phyloP scores from a whole-genome alignment of 164 flowering plant genomes.

The Platanus orientalis region DNA sequence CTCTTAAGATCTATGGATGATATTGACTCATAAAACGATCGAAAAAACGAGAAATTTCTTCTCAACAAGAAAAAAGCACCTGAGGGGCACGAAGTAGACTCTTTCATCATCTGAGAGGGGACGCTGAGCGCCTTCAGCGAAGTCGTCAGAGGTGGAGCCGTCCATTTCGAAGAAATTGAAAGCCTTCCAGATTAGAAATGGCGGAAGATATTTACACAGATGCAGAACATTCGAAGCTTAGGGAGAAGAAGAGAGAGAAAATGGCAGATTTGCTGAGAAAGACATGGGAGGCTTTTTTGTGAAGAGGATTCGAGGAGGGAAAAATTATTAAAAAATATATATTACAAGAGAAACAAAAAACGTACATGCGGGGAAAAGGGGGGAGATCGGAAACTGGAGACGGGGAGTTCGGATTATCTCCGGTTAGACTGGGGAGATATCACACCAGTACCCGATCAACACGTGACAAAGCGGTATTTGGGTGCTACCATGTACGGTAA shows the following conservation, averaged over 20 bases:
- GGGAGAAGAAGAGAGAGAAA: slow-evolving; percentile 21
- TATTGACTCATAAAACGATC: slow-evolving; percentile 7
- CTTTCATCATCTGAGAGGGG: slow-evolving; percentile 40
- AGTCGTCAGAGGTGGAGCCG: slow-evolving; percentile 23
- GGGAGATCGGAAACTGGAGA: too few relatives aligned
- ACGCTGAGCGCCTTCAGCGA: slow-evolving; percentile 27
- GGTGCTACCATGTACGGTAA: too few relatives aligned
- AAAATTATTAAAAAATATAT: neutral
- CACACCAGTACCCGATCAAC: too few relatives aligned
- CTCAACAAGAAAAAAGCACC: slow-evolving; percentile 27
- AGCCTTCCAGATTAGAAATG: slow-evolving; percentile 5
- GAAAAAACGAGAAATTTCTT: neutral
- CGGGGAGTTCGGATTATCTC: too few relatives aligned
- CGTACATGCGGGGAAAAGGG: too few relatives aligned
- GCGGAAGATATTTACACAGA: slow-evolving; percentile 16
- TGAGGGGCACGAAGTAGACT: slow-evolving; percentile 73
- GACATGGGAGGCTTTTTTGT: slow-evolving; percentile 22
- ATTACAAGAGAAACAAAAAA: too few relatives aligned
- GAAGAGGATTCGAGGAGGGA: slow-evolving; percentile 32
- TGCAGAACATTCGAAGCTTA: slow-evolving; percentile 10
- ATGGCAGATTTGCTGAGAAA: slow-evolving; percentile 39
- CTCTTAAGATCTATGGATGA: slow-evolving; percentile 9
- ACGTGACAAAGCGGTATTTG: too few relatives aligned
- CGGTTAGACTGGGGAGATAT: too few relatives aligned
- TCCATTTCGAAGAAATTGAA: slow-evolving; percentile 25